phyloP scores from a whole-genome alignment of 495 filamentous ascomycete species.

The Talaromyces wortmannii region DNA sequence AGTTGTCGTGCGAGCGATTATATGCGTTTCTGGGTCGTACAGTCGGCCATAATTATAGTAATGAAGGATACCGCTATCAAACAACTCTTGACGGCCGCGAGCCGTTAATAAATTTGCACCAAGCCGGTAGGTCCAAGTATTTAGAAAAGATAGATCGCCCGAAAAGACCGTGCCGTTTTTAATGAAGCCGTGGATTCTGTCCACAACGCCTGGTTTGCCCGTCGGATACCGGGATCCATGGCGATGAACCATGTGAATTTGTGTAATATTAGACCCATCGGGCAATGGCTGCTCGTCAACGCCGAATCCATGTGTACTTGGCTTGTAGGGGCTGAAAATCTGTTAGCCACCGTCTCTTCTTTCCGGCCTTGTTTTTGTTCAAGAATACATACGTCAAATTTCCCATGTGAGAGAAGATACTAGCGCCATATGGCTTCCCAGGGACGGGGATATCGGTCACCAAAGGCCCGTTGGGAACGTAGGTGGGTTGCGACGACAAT shows the following conservation, averaged over 20 bases:
- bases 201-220: constrained; percentile 18
- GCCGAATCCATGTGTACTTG: constrained; percentile 37
- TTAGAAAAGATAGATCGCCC: constrained; percentile 44
- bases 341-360: background rate
- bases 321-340: constrained; percentile 12
- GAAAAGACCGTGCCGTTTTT: constrained; percentile 25
- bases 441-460: constrained; percentile 49
- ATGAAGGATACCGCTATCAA: constrained; percentile 45
- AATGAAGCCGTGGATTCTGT: constrained; percentile 22
- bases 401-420: constrained; percentile 52
- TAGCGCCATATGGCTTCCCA: constrained; percentile 36
- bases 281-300: constrained; percentile 50
- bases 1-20: constrained; percentile 54
- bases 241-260: constrained; percentile 43
- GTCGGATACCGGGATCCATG: constrained; percentile 39
- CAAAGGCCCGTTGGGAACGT: constrained; percentile 48
- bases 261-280: constrained; percentile 44
- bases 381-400: constrained; percentile 20
- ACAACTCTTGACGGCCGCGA: constrained; percentile 41
- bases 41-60: constrained; percentile 56
- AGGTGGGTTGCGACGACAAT: constrained; percentile 39
- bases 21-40: constrained; percentile 52
- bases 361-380: background rate
- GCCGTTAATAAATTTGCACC: constrained; percentile 45
- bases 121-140: constrained; percentile 40